Evolutionary conservation across 2,329 filamentous ascomycete genomes (phyloP).

Genomic region (Ascochyta lentis): DNA sequence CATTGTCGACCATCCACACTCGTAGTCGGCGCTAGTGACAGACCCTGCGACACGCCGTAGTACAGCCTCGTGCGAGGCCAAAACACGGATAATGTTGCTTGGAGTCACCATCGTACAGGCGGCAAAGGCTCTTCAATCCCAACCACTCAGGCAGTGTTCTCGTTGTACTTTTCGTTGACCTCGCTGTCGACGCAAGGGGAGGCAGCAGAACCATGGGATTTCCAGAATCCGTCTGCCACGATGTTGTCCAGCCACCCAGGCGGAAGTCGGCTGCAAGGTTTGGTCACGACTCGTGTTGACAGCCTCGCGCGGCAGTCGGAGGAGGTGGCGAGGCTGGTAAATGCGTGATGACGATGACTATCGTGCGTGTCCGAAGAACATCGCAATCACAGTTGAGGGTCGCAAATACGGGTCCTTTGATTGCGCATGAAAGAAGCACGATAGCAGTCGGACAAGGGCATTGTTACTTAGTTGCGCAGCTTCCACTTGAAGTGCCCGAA

Average conservation of each 20-base stretch:
- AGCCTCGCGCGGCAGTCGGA: slow-evolving; percentile 12
- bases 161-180: slow-evolving; percentile 18
- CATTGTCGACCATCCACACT: too few species aligned
- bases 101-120: slow-evolving; percentile 14
- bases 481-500: not conserved
- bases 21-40: not conserved
- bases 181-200: slow-evolving; percentile 4
- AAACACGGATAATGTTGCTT: slow-evolving; percentile 13
- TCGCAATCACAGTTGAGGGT: slow-evolving; percentile 22
- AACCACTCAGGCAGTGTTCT: slow-evolving; percentile 21
- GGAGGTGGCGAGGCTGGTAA: slow-evolving; percentile 10
- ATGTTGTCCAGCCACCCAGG: slow-evolving; percentile 17
- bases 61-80: slow-evolving; percentile 19
- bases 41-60: slow-evolving; percentile 8
- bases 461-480: slow-evolving; percentile 2
- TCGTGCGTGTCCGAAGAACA: slow-evolving; percentile 20
- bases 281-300: slow-evolving; percentile 11
- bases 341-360: slow-evolving; percentile 19
- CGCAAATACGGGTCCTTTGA: slow-evolving; percentile 13
- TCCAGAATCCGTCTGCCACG: slow-evolving; percentile 1
- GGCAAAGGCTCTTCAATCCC: slow-evolving; percentile 4
- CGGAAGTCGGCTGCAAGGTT: slow-evolving; percentile 7
- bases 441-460: slow-evolving; percentile 6
- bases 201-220: not conserved
- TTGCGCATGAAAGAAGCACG: slow-evolving; percentile 14